Base-by-base conservation (phyloP, 2,329 filamentous ascomycete species). In the Ophiosphaerella narmari region DNA sequence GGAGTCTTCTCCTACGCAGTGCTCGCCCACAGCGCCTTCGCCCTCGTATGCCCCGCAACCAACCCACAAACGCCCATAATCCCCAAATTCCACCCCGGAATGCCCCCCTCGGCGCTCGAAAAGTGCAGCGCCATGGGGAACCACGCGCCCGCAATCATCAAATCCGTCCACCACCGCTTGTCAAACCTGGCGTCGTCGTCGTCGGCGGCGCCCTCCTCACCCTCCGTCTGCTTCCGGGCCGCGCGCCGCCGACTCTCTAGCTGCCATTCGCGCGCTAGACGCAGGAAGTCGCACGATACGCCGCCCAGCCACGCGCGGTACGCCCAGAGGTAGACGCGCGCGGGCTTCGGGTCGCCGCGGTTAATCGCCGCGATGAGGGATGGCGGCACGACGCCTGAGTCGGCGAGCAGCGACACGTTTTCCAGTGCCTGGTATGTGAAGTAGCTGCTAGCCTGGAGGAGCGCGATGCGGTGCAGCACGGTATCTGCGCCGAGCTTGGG, bases 31-130 rank as follows among this genome's bases (percentile, higher is more conserved):
- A 69, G 40, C 18, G 62, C 63, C 45, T 57, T 65, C 13, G 59
- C 50, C 45, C 66, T 62, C 36, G 62, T 61, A 31, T 72, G 63
- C 1, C 75, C 74, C 14, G 75, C 75, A 26, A 77, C 63, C 35
- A 70, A 59, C 42, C 76, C 76, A 60, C 70, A 75, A 24, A 69
- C 53, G 0, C 76, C 76, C 75, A 77, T 77, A 43, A 69, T 61
- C 1, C 76, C 76, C 51, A 76, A 36, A 55, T 77, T 77, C 69
- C 74, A 77, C 2, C 75, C 75, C 0, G 75, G 75, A 18, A 78
- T 48, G 0, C 75, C 75, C 21, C 65, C 68, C 12, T 56, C 67
- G 18, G 62, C 63, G 43, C 66, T 71, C 40, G 71, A 71, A 47
- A 72, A 77, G 38, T 78, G 74, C 50, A 70, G 53, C 11, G 75